phyloP scores from a whole-genome alignment of 2,329 filamentous ascomycete genomes.

The Penicillium brasilianum region DNA sequence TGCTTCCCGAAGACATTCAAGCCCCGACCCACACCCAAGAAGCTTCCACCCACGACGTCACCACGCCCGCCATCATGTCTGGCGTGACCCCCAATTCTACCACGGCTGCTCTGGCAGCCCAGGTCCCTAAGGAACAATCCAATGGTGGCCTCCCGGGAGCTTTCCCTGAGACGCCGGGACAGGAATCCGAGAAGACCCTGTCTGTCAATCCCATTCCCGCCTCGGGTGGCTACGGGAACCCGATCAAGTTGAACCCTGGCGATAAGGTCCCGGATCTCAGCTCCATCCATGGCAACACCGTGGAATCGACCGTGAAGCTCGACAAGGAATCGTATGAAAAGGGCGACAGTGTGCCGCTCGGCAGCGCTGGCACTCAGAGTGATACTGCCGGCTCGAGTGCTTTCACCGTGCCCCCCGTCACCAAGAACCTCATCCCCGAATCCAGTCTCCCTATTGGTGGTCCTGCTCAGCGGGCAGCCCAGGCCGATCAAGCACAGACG shows the following conservation, averaged over 20 bases:
- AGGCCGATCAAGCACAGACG: slow-evolving; percentile 47
- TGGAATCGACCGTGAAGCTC: slow-evolving; percentile 67
- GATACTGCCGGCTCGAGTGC: slow-evolving; percentile 42
- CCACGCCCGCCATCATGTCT: slow-evolving; percentile 51
- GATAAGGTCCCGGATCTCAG: slow-evolving; percentile 75
- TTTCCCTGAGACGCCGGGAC: slow-evolving; percentile 73
- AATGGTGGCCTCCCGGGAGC: slow-evolving; percentile 62
- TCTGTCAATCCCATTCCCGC: slow-evolving; percentile 65
- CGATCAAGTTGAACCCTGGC: slow-evolving; percentile 76
- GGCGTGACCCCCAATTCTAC: slow-evolving; percentile 72
- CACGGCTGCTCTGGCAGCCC: slow-evolving; percentile 62
- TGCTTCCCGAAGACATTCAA: slow-evolving; percentile 73
- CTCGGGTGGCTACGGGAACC: slow-evolving; percentile 69
- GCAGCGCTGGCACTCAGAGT: slow-evolving; percentile 52
- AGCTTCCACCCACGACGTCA: slow-evolving; percentile 10
- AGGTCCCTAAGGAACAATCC: slow-evolving; percentile 65
- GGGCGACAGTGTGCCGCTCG: slow-evolving; percentile 58
- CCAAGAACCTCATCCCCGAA: slow-evolving; percentile 75
- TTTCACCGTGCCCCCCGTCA: slow-evolving; percentile 60
- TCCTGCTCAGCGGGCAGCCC: slow-evolving; percentile 30
- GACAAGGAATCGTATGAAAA: slow-evolving; percentile 89
- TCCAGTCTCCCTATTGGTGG: slow-evolving; percentile 74
- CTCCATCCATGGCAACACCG: slow-evolving; percentile 69
- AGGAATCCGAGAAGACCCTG: slow-evolving; percentile 49
- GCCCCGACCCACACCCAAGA: slow-evolving; percentile 13